Percentiles rank a stretch among this genome's conserved stretches.
Conservation (phyloP, 148 eudicot genomes). For the Amaranthus palmeri region DNA sequence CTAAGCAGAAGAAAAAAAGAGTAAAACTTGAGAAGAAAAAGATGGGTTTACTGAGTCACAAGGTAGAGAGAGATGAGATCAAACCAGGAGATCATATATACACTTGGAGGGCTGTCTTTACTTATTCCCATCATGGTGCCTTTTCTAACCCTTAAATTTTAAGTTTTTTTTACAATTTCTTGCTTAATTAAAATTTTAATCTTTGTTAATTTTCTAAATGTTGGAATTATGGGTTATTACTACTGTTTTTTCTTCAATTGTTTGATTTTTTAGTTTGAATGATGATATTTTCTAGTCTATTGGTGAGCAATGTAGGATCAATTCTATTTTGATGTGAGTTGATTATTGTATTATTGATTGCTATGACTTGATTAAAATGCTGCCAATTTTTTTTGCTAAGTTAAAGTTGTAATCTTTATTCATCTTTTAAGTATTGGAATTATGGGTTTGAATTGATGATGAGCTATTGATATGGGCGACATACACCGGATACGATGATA, state of each 20-base stretch:
- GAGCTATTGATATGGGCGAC: too few relatives aligned
- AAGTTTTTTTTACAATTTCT: neutral
- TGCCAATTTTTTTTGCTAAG: too few relatives aligned
- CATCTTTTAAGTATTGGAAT: too few relatives aligned
- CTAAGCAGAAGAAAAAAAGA: neutral
- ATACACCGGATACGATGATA: neutral
- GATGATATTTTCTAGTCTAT: neutral
- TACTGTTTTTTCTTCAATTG: neutral
- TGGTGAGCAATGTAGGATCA: neutral
- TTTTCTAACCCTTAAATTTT: neutral
- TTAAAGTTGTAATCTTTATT: too few relatives aligned
- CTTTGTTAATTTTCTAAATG: neutral
- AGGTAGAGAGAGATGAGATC: conserved; percentile 70
- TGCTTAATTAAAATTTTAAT: neutral
- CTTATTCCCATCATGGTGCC: conserved; percentile 94
- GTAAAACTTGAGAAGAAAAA: neutral
- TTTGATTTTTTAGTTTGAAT: neutral
- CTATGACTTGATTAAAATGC: neutral
- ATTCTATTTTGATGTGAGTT: neutral
- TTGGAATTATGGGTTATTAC: neutral
- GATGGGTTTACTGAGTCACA: conserved; percentile 75
- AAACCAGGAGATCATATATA: conserved; percentile 90
- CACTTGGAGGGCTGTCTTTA: conserved; percentile 90
- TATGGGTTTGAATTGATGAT: too few relatives aligned
- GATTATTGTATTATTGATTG: neutral